Evolutionary conservation across 2,329 filamentous ascomycete species (phyloP), one percentile per base, ranked within the genome.

Genomic region (Arthrobotrys iridis): DNA sequence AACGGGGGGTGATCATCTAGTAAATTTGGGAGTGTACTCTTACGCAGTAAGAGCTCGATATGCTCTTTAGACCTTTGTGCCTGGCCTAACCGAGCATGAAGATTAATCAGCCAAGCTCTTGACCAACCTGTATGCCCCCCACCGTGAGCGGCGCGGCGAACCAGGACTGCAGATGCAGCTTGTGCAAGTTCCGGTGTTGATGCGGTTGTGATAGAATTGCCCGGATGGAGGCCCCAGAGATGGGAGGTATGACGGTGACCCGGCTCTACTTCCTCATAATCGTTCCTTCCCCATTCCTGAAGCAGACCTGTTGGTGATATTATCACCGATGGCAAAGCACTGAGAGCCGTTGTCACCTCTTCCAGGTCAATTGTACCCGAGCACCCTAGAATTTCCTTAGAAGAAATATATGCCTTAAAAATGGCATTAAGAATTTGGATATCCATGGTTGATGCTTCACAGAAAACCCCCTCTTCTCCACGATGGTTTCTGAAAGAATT

Each of bases 61-160:
- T 85, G 82, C 28, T 80, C 77, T 37, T 81, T 77, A 62, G 81
- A 82, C 37, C 82, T 80, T 37, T 82, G 81, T 2, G 78, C 78
- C 66, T 84, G 82, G 8, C 82, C 80, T 2, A 87, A 79, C 0
- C 86, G 82, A 10, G 85, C 85, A 59, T 84, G 84, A 40, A 86
- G 80, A 41, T 83, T 85, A n/a, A 86, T 80, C 0, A 84, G 79
- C 85, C 85, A 87, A 3, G 84, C 84, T 13, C 84, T 81, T 2
- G 84, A 85, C 85, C 85, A 87, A 0, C 85, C 85, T 0, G 85
- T 87, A 59, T 85, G 83, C 0, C 84, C 85, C 3, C 84, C 83
- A 7, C 83, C 83, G 48, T 83, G 78, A n/a, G 80, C 77, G 5
- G 81, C 82, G n/a, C 80, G 80, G 2, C 79, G 71, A 15, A 79